Evolutionary conservation across 192 early-diverging fungal species (phyloP).

Genomic region (Backusella luteola): DNA sequence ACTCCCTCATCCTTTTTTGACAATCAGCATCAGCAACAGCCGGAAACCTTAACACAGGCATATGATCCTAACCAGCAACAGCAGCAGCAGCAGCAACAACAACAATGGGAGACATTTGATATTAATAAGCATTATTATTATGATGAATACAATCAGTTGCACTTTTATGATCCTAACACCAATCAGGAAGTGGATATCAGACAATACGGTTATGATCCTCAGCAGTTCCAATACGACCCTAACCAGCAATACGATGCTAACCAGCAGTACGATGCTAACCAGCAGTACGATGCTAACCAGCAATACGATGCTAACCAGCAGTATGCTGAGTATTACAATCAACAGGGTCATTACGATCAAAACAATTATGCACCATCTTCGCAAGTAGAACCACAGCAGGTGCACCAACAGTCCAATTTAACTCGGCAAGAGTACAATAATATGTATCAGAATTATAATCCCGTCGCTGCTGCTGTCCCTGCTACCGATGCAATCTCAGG

Average conservation of each 20-base stretch:
- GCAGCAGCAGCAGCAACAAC: not conserved
- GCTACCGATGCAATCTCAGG: not conserved
- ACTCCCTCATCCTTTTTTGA: not conserved
- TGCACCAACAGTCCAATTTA: not conserved
- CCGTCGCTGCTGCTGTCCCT: not conserved
- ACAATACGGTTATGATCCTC: slow-evolving; percentile 18
- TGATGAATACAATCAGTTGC: slow-evolving; percentile 32
- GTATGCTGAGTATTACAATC: slow-evolving; percentile 1
- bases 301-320: slow-evolving; percentile 6
- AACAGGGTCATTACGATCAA: slow-evolving; percentile 1
- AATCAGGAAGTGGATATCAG: slow-evolving; percentile 29
- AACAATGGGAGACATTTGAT: slow-evolving; percentile 29
- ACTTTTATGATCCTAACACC: slow-evolving; percentile 39
- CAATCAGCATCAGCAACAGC: slow-evolving; percentile 10
- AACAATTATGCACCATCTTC: not conserved
- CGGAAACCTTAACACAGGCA: not conserved
- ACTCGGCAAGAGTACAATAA: slow-evolving; percentile 16
- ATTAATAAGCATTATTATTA: slow-evolving; percentile 37
- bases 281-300: slow-evolving; percentile 8
- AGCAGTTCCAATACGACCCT: slow-evolving; percentile 11
- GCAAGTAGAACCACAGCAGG: slow-evolving; percentile 4
- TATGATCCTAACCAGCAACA: slow-evolving; percentile 14
- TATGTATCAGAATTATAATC: not conserved
- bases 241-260: slow-evolving; percentile 5
- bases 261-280: slow-evolving; percentile 2